A percentile compares a stretch with the other conserved stretches of the same genome.
phyloP scores from a whole-genome alignment of 441 rosid species.

The Pelargonium citronellum region DNA sequence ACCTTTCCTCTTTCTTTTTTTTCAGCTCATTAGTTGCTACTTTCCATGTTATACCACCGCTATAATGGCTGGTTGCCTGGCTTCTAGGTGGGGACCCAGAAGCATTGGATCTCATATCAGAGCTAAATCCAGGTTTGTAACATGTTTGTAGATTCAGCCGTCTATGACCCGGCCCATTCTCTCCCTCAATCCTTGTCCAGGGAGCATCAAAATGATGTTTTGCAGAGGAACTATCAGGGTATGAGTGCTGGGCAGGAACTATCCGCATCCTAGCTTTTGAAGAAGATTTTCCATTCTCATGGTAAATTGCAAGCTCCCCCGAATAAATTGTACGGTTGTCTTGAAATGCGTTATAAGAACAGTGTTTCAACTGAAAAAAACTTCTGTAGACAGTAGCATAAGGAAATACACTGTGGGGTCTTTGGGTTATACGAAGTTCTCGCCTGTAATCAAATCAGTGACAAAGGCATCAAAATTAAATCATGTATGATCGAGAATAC shows the following conservation, averaged over 20 bases:
- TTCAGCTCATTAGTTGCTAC: neutral
- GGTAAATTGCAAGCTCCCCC: neutral
- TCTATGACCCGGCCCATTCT: neutral
- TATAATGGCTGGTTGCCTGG: neutral
- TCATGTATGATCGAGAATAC: too few relatives aligned
- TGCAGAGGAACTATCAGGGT: neutral
- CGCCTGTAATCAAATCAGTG: neutral
- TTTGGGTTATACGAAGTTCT: neutral
- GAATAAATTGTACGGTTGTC: neutral
- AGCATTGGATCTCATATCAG: neutral
- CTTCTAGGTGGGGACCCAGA: neutral
- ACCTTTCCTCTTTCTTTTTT: neutral
- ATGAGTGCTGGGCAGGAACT: neutral
- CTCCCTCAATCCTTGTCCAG: neutral
- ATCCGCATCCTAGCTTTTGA: slow-evolving; percentile 5
- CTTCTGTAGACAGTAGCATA: neutral
- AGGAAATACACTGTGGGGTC: neutral
- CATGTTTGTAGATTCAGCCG: neutral
- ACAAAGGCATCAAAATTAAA: neutral
- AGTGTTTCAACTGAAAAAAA: neutral
- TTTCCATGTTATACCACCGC: neutral
- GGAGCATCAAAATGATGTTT: neutral
- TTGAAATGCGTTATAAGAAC: neutral
- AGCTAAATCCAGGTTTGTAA: neutral
- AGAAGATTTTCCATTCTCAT: neutral